Evolutionary conservation across 2,329 filamentous ascomycete genomes (phyloP).

Genomic region (Penicillium sp.): DNA sequence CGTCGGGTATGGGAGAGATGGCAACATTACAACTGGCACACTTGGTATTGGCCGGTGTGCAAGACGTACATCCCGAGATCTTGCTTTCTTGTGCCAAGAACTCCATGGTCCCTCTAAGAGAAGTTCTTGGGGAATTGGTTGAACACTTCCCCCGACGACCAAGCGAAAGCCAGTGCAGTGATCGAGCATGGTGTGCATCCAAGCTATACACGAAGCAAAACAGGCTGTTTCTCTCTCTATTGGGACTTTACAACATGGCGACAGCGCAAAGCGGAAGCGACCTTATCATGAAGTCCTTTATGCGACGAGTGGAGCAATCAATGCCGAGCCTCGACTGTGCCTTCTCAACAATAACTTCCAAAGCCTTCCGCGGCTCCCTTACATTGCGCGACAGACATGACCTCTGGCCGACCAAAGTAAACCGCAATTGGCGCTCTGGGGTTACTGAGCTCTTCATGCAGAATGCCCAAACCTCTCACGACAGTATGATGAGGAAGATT

Average conservation of each 20-base stretch:
- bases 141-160: constrained; percentile 17
- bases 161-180: constrained; percentile 16
- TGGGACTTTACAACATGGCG: constrained; percentile 20
- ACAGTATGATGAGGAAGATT: constrained; percentile 43
- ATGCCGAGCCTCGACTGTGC: constrained; percentile 10
- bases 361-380: constrained; percentile 9
- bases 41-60: constrained; percentile 21
- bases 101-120: constrained; percentile 10
- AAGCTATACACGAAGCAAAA: constrained; percentile 19
- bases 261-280: constrained; percentile 9
- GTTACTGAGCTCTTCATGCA: constrained; percentile 40
- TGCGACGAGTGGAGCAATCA: constrained; percentile 12
- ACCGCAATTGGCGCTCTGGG: constrained; percentile 44
- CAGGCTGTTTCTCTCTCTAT: constrained; percentile 20
- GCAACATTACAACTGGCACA: constrained; percentile 18
- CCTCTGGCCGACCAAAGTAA: constrained; percentile 13
- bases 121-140: constrained; percentile 14
- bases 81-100: constrained; percentile 9
- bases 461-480: constrained; percentile 38
- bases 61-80: constrained; percentile 8
- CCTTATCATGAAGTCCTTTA: constrained; percentile 16
- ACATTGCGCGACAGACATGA: constrained; percentile 10
- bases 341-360: constrained; percentile 11
- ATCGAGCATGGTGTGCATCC: constrained; percentile 13
- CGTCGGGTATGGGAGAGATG: constrained; percentile 4